phyloP scores from a whole-genome alignment of 1,139 yeast species.

The Yamadazyma triangularis region DNA sequence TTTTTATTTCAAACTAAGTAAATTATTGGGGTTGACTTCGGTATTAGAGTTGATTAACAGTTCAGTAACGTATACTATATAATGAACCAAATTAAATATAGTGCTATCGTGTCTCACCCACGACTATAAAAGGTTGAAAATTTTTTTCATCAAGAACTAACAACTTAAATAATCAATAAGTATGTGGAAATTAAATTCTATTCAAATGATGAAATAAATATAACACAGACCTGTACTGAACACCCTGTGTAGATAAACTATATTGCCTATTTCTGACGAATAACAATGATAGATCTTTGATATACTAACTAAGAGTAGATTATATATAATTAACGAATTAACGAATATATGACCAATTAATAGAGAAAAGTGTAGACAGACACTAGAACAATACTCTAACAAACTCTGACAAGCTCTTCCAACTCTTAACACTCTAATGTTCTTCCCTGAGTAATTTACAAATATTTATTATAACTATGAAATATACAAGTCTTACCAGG shows the following conservation, averaged over 20 bases:
- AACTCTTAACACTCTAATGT: slow-evolving; percentile 2
- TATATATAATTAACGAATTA: too few relatives aligned
- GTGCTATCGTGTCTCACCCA: too few relatives aligned
- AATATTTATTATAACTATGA: slow-evolving; percentile 6
- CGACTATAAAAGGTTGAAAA: too few relatives aligned
- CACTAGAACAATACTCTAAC: background rate
- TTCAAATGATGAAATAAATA: slow-evolving; percentile 38
- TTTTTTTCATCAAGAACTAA: too few relatives aligned
- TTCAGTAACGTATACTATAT: too few relatives aligned
- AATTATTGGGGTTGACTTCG: too few relatives aligned
- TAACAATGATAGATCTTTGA: slow-evolving; percentile 3
- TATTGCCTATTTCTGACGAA: slow-evolving; percentile 31
- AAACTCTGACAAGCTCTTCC: background rate
- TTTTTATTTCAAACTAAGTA: too few relatives aligned
- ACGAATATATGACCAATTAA: too few relatives aligned
- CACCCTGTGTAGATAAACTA: slow-evolving; percentile 29
- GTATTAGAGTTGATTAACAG: too few relatives aligned
- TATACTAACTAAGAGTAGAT: too few relatives aligned
- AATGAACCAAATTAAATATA: too few relatives aligned
- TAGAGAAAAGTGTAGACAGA: too few relatives aligned
- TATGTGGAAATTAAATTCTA: background rate
- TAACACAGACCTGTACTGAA: slow-evolving; percentile 65
- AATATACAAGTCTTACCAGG: slow-evolving; percentile 12
- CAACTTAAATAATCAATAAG: slow-evolving; percentile 64
- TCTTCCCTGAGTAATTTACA: slow-evolving; percentile 3